A percentile compares a stretch with the other conserved stretches of the same genome.
Evolutionary conservation across 805 yeast genomes (phyloP).

Genomic region (Sugiyamaella boreocaroliniensis): DNA sequence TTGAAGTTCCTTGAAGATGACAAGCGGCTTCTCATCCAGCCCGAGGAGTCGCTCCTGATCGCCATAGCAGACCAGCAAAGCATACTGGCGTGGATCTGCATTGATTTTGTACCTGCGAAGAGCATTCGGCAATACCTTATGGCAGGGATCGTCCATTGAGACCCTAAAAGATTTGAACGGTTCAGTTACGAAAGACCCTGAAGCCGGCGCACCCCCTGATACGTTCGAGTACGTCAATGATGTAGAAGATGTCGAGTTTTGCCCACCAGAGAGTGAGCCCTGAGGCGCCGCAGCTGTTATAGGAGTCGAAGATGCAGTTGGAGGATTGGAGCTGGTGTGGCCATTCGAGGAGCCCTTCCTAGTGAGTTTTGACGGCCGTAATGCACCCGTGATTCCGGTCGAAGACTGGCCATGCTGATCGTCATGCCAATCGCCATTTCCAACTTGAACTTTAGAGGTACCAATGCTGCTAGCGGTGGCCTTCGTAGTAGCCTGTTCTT

Average conservation of each 20-base stretch:
- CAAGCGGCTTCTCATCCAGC: constrained; percentile 81
- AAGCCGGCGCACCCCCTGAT: neutral
- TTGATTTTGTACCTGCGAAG: constrained; percentile 76
- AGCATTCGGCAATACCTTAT: constrained; percentile 79
- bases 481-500: neutral
- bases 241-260: neutral
- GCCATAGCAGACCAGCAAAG: constrained; percentile 81
- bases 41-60: constrained; percentile 81
- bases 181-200: constrained; percentile 36
- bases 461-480: neutral
- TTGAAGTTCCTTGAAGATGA: constrained; percentile 73
- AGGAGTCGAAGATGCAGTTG: neutral
- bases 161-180: constrained; percentile 81
- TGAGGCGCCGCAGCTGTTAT: neutral
- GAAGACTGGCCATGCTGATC: neutral
- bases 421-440: neutral
- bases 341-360: neutral
- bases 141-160: constrained; percentile 85
- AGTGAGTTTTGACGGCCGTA: neutral
- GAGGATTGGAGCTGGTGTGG: neutral
- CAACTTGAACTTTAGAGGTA: neutral
- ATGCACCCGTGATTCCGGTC: neutral
- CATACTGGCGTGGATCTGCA: constrained; percentile 83
- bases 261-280: neutral
- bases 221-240: neutral